A percentile compares a stretch with the other conserved stretches of the same genome.
phyloP scores from a whole-genome alignment of 2,329 filamentous ascomycete genomes.

The Calonectria fujianensis region DNA sequence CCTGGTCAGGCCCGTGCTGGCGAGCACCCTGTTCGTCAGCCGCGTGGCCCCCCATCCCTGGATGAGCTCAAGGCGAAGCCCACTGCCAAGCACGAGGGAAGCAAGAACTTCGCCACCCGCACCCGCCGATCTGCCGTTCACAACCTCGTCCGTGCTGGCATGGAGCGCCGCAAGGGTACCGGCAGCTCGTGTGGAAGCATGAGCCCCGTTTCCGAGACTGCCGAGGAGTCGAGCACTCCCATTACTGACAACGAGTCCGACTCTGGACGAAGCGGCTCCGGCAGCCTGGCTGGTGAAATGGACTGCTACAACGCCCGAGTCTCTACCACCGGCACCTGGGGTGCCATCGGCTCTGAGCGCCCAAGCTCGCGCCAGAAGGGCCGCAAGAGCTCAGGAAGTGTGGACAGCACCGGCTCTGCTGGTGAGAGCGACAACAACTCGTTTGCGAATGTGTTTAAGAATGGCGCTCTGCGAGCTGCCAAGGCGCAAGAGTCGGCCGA shows the following conservation, averaged over 20 bases:
- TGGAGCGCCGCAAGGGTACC: conserved; percentile 88
- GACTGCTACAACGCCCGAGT: conserved; percentile 84
- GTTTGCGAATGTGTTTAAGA: conserved; percentile 81
- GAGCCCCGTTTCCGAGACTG: conserved; percentile 91
- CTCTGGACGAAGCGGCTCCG: conserved; percentile 82
- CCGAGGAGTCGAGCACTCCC: conserved; percentile 79
- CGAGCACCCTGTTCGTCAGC: conserved; percentile 95
- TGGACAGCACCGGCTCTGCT: conserved; percentile 73
- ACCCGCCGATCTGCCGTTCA: conserved; percentile 94
- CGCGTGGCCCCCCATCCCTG: conserved; percentile 91
- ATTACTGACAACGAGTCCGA: conserved; percentile 85
- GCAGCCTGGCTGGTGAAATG: conserved; percentile 85
- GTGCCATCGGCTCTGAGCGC: conserved; percentile 91
- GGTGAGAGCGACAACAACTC: conserved; percentile 73
- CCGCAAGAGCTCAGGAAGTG: conserved; percentile 78
- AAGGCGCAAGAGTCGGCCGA: conserved; percentile 73
- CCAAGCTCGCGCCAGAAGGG: conserved; percentile 82
- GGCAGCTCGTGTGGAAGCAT: conserved; percentile 84
- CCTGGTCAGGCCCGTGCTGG: conserved; percentile 94
- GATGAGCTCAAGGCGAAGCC: conserved; percentile 94
- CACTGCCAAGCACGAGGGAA: conserved; percentile 94
- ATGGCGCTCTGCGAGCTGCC: conserved; percentile 70
- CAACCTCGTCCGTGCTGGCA: conserved; percentile 91
- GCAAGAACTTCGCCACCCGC: conserved; percentile 96
- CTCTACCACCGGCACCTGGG: conserved; percentile 81